Conservation (phyloP, 352 stramenopile genomes). For the Phytophthora pseudosyringae region DNA sequence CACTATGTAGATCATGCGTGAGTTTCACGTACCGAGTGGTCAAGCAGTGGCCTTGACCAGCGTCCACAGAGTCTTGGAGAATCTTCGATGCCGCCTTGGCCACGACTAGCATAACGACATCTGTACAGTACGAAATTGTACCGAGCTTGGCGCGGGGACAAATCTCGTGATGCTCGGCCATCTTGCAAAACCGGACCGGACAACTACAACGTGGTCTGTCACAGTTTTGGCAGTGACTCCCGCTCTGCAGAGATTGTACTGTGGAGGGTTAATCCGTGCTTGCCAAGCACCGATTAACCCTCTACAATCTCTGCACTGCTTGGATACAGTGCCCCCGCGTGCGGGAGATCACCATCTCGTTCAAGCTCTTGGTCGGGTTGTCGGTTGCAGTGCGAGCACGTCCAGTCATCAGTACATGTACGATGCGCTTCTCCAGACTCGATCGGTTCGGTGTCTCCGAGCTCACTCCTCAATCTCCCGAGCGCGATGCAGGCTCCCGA, state of each 20-base stretch:
- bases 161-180: conserved; percentile 11
- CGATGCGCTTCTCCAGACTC: neutral
- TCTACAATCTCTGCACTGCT: neutral
- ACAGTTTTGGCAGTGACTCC: conserved; percentile 24
- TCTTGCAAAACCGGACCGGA: conserved; percentile 18
- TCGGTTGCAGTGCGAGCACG: conserved; percentile 32
- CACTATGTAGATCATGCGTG: neutral
- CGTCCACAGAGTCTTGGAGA: neutral
- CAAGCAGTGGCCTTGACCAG: neutral
- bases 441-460: neutral
- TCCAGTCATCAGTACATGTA: conserved; percentile 23
- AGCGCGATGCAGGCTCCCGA: conserved; percentile 31
- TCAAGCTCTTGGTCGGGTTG: conserved; percentile 17
- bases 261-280: conserved; percentile 24
- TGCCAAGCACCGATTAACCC: too few species aligned
- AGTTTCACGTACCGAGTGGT: conserved; percentile 1
- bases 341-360: conserved; percentile 29
- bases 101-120: conserved; percentile 9
- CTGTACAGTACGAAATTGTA: neutral
- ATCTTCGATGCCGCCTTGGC: too few species aligned
- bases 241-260: conserved; percentile 31
- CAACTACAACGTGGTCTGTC: conserved; percentile 31
- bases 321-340: neutral
- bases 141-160: conserved; percentile 6
- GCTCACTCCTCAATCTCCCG: conserved; percentile 34